phyloP scores from a whole-genome alignment of 257 asterid genomes.

The Solanum chaucha region DNA sequence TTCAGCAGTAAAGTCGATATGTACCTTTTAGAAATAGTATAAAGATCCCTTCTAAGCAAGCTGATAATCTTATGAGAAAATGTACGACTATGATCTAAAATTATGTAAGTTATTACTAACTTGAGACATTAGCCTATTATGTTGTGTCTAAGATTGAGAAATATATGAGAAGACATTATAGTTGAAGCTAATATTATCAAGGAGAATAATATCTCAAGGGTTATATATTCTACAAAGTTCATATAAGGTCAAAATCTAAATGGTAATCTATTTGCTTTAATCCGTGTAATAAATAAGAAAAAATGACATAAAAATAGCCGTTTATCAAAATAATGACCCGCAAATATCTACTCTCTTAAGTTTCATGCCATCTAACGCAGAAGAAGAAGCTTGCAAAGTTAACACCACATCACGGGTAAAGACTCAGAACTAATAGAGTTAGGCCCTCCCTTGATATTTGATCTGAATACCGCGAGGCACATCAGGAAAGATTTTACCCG shows the following conservation, averaged over 20 bases:
- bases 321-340: background rate
- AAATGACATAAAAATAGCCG: background rate
- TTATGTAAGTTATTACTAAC: background rate
- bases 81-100: too few relatives aligned
- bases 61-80: background rate
- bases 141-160: background rate
- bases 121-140: background rate
- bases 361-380: background rate
- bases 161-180: too few relatives aligned
- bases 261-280: background rate
- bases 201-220: background rate
- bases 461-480: background rate
- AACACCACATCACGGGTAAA: background rate
- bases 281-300: background rate
- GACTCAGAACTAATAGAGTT: background rate
- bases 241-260: background rate
- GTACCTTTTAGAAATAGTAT: too few relatives aligned
- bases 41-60: background rate
- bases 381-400: background rate
- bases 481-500: background rate
- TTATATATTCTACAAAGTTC: background rate
- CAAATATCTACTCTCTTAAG: background rate
- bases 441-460: background rate
- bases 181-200: background rate
- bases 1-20: too few relatives aligned